Conservation (phyloP, 768 basidiomycete species). For the Hygrocybe coccinea region DNA sequence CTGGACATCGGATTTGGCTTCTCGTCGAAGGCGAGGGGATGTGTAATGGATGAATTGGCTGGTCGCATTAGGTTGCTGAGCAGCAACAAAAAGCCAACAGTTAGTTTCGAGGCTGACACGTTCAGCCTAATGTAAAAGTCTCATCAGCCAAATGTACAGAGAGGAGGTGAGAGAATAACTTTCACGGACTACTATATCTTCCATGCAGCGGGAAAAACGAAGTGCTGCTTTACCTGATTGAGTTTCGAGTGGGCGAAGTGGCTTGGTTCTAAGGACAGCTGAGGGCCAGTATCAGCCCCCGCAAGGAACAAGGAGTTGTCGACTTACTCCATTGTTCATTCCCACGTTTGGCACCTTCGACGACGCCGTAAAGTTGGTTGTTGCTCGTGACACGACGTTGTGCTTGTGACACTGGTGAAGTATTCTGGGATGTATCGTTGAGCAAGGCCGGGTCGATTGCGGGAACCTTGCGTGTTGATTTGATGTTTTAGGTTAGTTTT, state of each 20-base stretch:
- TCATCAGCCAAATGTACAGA: not conserved
- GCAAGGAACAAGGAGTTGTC: not conserved
- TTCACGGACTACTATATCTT: not conserved
- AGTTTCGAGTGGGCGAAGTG: not conserved
- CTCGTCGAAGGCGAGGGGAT: slow-evolving; percentile 1
- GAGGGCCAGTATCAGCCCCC: not conserved
- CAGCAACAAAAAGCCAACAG: slow-evolving; percentile 3
- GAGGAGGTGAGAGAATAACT: not conserved
- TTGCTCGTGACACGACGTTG: not conserved
- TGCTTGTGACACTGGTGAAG: not conserved
- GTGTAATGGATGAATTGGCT: not conserved
- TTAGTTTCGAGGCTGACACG: not conserved
- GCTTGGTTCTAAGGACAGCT: not conserved
- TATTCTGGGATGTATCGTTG: not conserved
- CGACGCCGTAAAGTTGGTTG: not conserved
- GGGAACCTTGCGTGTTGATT: not conserved
- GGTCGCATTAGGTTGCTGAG: slow-evolving; percentile 1
- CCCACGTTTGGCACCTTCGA: slow-evolving; percentile 6
- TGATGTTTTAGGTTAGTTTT: not conserved
- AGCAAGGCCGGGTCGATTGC: not conserved
- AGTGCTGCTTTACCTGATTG: not conserved
- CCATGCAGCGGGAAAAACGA: not conserved
- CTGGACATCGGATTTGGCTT: not conserved
- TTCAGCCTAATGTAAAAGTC: slow-evolving; percentile 1
- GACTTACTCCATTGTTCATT: slow-evolving; percentile 2